Base-by-base conservation (phyloP, 306 rosid species). In the Vigna trinervia region DNA sequence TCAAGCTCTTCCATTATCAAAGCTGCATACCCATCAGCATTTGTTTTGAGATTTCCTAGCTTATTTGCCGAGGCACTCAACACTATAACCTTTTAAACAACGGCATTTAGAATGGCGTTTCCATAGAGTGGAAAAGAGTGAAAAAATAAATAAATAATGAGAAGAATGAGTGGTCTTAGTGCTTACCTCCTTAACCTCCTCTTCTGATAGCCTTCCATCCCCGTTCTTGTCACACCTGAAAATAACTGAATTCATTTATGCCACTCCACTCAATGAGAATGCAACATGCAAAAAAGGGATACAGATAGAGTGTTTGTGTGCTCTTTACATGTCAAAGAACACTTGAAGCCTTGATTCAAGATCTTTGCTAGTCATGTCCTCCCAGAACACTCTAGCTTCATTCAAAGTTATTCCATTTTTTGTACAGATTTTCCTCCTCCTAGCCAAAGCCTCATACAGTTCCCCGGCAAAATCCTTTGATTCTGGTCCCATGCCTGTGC, bases 151-250 rank as follows among this genome's bases (percentile, higher is more conserved):
- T 10, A 34, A n/a, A 26, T 64, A 43, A 15, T 10, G 61, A 36
- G 5, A 28, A 30, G 72, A 54, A 67, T 34, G 38, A 10, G 47
- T 52, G 70, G 64, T 81, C 77, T 78, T 23, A 51, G 56, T 62
- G 22, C 91, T 87, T 83, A 95, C 97, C 98, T 89, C 90, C 66
- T 79, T 79, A 63, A 94, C 98, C 83, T 94, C 98, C 3, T 88
- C 96, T 81, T 94, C 96, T 5, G 96, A 84, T 71, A 94, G 90
- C 83, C 78, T 89, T 81, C 98, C 98, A 83, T 92, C 98, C 5
- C 97, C 98, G 82, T 94, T 92, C 87, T 94, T 94, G 88, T 94
- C 98, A 82, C 98, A 92, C 95, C 98, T 92, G 84, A 46, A 87
- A 56, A 74, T 45, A 50, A 30, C 57, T 48, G 64, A 74, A 38